Percentiles rank a stretch among this genome's conserved stretches.
Evolutionary conservation across 768 basidiomycete genomes (phyloP).

Genomic region (Lyophyllum shimeji): DNA sequence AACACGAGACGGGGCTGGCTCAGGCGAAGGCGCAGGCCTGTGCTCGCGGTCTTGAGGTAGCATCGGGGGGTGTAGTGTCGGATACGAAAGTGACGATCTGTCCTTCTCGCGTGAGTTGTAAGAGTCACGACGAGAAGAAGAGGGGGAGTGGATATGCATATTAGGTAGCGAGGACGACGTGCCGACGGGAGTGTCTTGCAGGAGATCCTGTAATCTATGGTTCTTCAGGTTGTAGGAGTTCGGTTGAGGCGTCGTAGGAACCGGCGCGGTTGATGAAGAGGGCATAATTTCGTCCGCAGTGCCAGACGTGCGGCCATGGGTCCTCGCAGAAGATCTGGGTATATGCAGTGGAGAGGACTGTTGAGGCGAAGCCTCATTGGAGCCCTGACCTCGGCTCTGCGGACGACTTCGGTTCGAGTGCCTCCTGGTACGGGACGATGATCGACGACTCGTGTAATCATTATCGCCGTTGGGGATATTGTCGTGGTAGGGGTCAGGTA

Average conservation of each 20-base stretch:
- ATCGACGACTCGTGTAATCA: conserved; percentile 17
- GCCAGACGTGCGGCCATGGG: not conserved
- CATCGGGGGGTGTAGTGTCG: conserved; percentile 6
- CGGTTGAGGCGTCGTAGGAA: conserved; percentile 15
- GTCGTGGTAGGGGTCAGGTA: conserved; percentile 11
- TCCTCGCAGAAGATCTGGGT: not conserved
- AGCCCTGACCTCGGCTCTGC: conserved; percentile 19
- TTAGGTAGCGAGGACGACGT: conserved; percentile 46
- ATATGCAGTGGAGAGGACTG: not conserved
- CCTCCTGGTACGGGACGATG: conserved; percentile 28
- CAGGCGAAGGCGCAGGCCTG: not conserved
- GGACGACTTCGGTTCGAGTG: conserved; percentile 7
- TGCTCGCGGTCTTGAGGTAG: conserved; percentile 15
- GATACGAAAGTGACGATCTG: conserved; percentile 19
- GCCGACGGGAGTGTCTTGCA: conserved; percentile 34
- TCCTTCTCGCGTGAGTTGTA: conserved; percentile 10
- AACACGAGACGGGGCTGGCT: conserved; percentile 5
- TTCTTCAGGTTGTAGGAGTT: conserved; percentile 22
- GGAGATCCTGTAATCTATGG: conserved; percentile 45
- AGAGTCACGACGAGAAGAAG: conserved; percentile 19
- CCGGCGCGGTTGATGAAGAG: not conserved
- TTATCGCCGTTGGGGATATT: not conserved
- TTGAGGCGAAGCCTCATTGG: not conserved
- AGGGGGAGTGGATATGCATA: conserved; percentile 23
- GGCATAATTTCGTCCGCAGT: not conserved